Evolutionary conservation across 164 flowering plant species (phyloP), one percentile per base, ranked within the genome.

Genomic region (Vitis amurensis): DNA sequence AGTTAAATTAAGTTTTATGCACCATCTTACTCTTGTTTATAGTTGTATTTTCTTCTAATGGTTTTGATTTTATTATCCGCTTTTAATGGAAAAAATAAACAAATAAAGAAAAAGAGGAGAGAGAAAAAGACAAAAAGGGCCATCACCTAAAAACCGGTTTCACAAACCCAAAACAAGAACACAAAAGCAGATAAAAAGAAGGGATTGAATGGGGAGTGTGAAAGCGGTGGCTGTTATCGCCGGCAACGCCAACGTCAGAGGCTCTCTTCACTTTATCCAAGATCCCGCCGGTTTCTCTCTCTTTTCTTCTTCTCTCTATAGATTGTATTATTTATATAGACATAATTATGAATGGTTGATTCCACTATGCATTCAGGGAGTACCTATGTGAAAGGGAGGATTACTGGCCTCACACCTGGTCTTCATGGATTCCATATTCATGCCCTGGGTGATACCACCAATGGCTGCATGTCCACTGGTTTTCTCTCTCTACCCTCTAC

Each of bases 391-490:
- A 83, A 73, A 67, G 98, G 97, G 57, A 89, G 68, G 73, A 85
- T 93, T n/a, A 70, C 77, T 2, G 97, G 97, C 5, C 85, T 93
- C 19, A 68, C 80, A 11, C 97, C 95, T 9, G 97, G 98, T 47
- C 88, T 74, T 65, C 98, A 93, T 78, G 97, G 92, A 11, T 93
- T 93, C 81, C 98, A 93, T 76, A 87, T 93, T 63, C 98, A 93
- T 64, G 88, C 98, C 50, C 87, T 93, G 61, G 97, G 98, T 2
- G 98, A 93, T 74, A 93, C 98, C 73, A 83, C 95, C 76, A 93
- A 93, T 69, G 98, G 98, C 61, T 93, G 98, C 84, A 90, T 77
- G 56, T 91, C 98, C 71, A 93, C 97, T 72, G 97, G 97, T 92
- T 27, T 64, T 53, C 44, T 66, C 53, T 49, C 55, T 61, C 51